Base-by-base conservation (phyloP, 2,329 filamentous ascomycete species). In the Elsinoe perseae region DNA sequence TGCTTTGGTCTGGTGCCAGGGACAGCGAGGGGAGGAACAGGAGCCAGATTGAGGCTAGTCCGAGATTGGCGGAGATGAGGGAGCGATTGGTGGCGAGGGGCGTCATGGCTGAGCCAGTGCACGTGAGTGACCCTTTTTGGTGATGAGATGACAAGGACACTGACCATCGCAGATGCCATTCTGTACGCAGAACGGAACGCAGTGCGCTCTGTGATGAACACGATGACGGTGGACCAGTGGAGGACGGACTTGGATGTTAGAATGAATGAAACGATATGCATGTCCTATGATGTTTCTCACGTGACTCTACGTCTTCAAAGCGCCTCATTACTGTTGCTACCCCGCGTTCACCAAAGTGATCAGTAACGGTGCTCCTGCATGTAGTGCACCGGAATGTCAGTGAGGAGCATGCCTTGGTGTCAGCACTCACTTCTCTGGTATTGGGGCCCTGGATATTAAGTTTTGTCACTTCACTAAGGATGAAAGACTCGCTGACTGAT, bases 1-100 rank as follows among this genome's bases (percentile, higher is more conserved):
- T 91, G 1, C 76, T 92, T 46, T 95, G 89, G 89, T 87, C 82
- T 38, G 88, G 88, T 21, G 73, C 77, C 2, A 79, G 80, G 58
- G 86, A 91, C 65, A 77, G 74, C 2, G 68, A 75, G 14, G 86
- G 87, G 1, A 71, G 80, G 66, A 89, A 89, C 69, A 75, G 88
- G 54, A 86, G 81, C 60, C 85, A 88, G 73, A 73, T 87, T 57
- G 80, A 83, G 34, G 87, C 86, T 8, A 79, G 78, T 42, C 85
- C 85, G 10, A 74, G 89, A 50, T 70, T 95, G 65, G 81, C 81
- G 46, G 86, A 90, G 73, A 82, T 88, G 77, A 79, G 89, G 52
- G 87, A 93, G 76, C 75, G 87, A 34, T 74, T 95, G 74, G 79
- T 92, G 23, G 79, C 78, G 2, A 76, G 80, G 56, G 87, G 87